phyloP scores from a whole-genome alignment of 306 rosid species.

The Astragalus membranaceus region DNA sequence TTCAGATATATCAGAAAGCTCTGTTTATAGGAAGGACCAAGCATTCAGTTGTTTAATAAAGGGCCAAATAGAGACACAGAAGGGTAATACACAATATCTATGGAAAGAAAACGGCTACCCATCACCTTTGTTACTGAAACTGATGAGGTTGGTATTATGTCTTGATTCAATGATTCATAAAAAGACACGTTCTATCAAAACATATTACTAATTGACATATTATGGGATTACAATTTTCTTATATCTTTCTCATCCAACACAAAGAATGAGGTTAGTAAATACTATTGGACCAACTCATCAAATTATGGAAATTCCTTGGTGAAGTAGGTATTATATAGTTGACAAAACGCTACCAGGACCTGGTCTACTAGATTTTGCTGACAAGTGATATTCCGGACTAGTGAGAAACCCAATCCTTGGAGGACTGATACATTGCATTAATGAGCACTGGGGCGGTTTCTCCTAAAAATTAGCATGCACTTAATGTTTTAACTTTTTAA shows the following conservation, averaged over 20 bases:
- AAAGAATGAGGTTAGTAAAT: background rate
- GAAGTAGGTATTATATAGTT: background rate
- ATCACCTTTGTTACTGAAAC: slow-evolving; percentile 46
- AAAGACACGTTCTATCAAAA: background rate
- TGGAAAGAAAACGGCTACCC: slow-evolving; percentile 55
- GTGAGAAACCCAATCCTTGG: background rate
- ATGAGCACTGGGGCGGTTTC: background rate
- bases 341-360: background rate
- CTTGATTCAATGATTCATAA: background rate
- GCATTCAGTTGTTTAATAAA: slow-evolving; percentile 18
- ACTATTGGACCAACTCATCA: background rate
- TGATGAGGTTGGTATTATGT: slow-evolving; percentile 64
- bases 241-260: background rate
- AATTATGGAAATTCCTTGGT: background rate
- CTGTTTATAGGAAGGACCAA: slow-evolving; percentile 17
- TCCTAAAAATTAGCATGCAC: background rate
- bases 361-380: background rate
- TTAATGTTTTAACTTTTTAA: background rate
- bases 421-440: background rate
- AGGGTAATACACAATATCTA: slow-evolving; percentile 27
- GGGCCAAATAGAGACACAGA: slow-evolving; percentile 27
- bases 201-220: background rate
- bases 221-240: background rate
- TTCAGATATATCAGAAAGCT: slow-evolving; percentile 23
- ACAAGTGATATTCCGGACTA: background rate